Evolutionary conservation across 352 stramenopile species (phyloP), one percentile per base, ranked within the genome.

Genomic region (Phytophthora podocarpi): DNA sequence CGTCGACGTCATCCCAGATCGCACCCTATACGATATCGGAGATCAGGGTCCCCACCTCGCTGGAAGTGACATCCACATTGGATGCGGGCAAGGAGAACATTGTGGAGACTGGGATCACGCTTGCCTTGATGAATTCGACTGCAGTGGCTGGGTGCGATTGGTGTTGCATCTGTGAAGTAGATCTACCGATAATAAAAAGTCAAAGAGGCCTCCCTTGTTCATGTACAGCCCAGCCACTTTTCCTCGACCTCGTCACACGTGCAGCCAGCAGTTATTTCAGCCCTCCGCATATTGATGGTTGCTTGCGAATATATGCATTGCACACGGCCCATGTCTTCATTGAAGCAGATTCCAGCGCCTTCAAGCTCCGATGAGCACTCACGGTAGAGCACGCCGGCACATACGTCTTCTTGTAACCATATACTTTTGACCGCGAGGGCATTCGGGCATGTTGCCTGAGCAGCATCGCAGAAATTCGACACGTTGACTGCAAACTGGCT

Each of bases 301-400:
- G 27, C 43, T 57, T 69, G 51, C 0, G 42, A 59, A 26, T 56
- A 28, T 1, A 62, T 18, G 36, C 67, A 75, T 20, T 63, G 20
- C 2, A 75, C 67, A 23, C 30, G 35, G 5, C 51, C 56, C 50
- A 75, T 61, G 20, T 72, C 43, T 20, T 63, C 28, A 15, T 70
- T 76, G 54, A 64, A 76, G 28, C 67, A 72, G 20, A 72, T 76
- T 2, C 67, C 67, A 15, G n/a, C n/a, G 18, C 67, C 56, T 31
- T 42, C 2, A 26, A 7, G 31, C 18, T 55, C n/a, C 0, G 65
- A 63, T 3, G 42, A 43, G 28, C 60, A 74, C 13, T 71, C 34
- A 5, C 57, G 57, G 21, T 66, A 72, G 21, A 76, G 54, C 3
- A 72, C 57, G 4, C 67, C 67, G 3, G 11, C 18, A 32, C 66